Conservation (phyloP, 2,329 filamentous ascomycete species). For the Fusarium denticulatum region DNA sequence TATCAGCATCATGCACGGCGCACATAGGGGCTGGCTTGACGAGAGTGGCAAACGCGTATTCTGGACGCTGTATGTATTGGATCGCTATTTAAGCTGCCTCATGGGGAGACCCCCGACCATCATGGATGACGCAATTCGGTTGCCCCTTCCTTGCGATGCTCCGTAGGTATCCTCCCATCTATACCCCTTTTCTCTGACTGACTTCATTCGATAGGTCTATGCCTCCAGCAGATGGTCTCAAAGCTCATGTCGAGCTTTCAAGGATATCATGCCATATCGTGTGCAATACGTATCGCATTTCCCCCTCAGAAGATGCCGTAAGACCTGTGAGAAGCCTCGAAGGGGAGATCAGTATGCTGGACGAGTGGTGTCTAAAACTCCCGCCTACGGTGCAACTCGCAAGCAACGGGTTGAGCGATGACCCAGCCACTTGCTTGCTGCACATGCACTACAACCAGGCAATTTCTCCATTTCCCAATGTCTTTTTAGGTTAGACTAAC, state of each 20-base stretch:
- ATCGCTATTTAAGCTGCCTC: slow-evolving; percentile 59
- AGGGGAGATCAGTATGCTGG: slow-evolving; percentile 54
- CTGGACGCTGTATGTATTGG: slow-evolving; percentile 63
- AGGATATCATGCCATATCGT: slow-evolving; percentile 60
- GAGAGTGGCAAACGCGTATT: slow-evolving; percentile 59
- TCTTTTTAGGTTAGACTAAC: background rate
- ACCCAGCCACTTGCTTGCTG: slow-evolving; percentile 56
- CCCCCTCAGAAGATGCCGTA: slow-evolving; percentile 43
- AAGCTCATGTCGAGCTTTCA: slow-evolving; percentile 58
- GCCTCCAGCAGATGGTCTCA: slow-evolving; percentile 56
- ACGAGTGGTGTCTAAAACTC: slow-evolving; percentile 53
- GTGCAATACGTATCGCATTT: slow-evolving; percentile 57
- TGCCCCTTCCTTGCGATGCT: slow-evolving; percentile 53
- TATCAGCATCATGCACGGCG: slow-evolving; percentile 59
- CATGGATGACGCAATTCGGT: slow-evolving; percentile 57
- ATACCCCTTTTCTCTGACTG: background rate
- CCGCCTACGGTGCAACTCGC: slow-evolving; percentile 52
- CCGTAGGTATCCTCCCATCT: slow-evolving; percentile 54
- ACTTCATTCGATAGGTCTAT: slow-evolving; percentile 48
- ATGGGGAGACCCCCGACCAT: slow-evolving; percentile 61
- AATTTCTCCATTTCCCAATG: background rate
- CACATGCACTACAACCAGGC: slow-evolving; percentile 61
- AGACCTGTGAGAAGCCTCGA: slow-evolving; percentile 49
- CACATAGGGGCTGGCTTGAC: slow-evolving; percentile 55
- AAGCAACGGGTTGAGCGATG: slow-evolving; percentile 48